Base-by-base conservation (phyloP, 2,329 filamentous ascomycete genomes). In the Fusarium albosuccineum region DNA sequence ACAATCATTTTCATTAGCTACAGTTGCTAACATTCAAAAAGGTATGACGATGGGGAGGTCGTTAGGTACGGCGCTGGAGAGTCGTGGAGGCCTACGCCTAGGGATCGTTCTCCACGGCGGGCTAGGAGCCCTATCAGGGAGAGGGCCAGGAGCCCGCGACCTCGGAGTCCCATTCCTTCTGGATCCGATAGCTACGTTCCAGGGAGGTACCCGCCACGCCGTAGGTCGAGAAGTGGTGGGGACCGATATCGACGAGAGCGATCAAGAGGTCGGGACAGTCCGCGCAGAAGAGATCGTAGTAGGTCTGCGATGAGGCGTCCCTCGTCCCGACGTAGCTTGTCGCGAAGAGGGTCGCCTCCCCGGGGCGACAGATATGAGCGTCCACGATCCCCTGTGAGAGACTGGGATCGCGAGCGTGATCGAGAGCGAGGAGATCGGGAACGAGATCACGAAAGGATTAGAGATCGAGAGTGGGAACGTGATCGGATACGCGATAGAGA, bases 41-140 rank as follows among this genome's bases (percentile, higher is more conserved):
- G 86, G 74, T 89, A 86, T 70, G 86, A 89, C 66, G 86, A 89
- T 67, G 86, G 86, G 44, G 86, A 89, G 77, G 87, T 89, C 55
- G 85, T 87, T 66, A 82, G 86, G 72, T 89, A 88, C 74, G 86
- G 86, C 52, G 87, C 87, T 11, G 86, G 86, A 60, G 86, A 89
- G 76, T 88, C 86, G 37, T 89, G 87, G 81, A 80, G 86, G 61
- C 86, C 86, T 10, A 88, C 85, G 60, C 87, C 86, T 51, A 77
- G 83, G 50, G 80, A 83, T 66, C 80, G 82, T 57, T 85, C 83
- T 29, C 82, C 83, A 14, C 69, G 76, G 45, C 72, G 75, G 60
- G 62, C 69, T 17, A 74, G 76, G 56, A 79, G 77, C 62, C 77
- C 77, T 10, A 59, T 73, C 22, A 63, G 74, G 45, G 74, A 76